Evolutionary conservation across 2,329 filamentous ascomycete genomes (phyloP), one percentile per base, ranked within the genome.

Genomic region (Cercospora janseana): DNA sequence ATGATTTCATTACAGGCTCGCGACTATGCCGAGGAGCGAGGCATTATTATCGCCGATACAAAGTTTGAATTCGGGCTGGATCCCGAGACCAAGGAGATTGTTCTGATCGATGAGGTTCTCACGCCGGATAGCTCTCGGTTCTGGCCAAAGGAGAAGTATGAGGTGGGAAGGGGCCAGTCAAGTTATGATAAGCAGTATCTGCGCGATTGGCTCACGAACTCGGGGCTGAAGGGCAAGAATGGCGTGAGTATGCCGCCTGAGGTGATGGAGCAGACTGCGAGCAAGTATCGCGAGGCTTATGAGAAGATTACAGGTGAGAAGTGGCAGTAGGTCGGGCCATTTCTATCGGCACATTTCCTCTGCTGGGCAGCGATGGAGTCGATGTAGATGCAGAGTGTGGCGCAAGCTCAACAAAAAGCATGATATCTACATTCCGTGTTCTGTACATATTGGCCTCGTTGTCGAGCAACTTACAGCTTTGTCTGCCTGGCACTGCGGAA

Each of bases 81-180:
- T 59, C 76, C 80, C 55, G 77, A 72, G 49, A 82, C 80, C 2
- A 77, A 81, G 54, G 80, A 87, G 62, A 78, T 93, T 6, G 80
- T 90, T 27, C 75, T 92, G 44, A 82, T 90, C 4, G 89, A 95
- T 65, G 89, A 95, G 73, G 88, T 94, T 16, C 73, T 95, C 53
- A 94, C 89, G 6, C 89, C 90, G 2, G 75, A 78, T 57, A 73
- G 69, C 59, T 92, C 86, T 43, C 81, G 91, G 12, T 95, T 95
- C 77, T 97, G 92, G 91, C 83, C 84, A 1, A 81, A 79, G 56
- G 82, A 82, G 34, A 77, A 77, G 37, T 94, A 92, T 66, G 78
- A 83, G 65, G 70, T 87, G 13, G 90, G 91, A 2, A 77, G 77
- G 55, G 79, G 86, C 49, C 89, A 94, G 74, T 79, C 85, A 47